A percentile compares a stretch with the other conserved stretches of the same genome.
Conservation (phyloP, 148 eudicot species). For the Polygonum maritimum region DNA sequence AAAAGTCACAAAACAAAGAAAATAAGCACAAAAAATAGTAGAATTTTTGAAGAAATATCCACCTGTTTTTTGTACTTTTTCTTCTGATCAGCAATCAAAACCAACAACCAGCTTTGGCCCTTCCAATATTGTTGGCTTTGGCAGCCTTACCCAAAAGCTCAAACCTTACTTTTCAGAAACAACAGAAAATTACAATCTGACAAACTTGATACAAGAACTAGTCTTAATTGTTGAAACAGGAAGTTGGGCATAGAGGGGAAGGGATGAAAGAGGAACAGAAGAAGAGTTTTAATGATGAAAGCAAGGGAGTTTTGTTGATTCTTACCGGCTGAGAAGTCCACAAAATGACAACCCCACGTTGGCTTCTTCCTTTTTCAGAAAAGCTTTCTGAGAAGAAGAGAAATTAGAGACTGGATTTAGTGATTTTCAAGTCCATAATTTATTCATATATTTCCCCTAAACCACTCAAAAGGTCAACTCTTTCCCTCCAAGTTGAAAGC, state of each 20-base stretch:
- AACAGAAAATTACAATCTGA: neutral
- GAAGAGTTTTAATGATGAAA: neutral
- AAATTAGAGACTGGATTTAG: neutral
- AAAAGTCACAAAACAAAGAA: neutral
- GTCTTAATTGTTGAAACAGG: neutral
- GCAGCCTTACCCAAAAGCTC: neutral
- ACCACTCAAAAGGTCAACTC: slow-evolving; percentile 8
- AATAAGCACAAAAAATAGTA: neutral
- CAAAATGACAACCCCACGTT: slow-evolving; percentile 6
- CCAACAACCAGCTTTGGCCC: neutral
- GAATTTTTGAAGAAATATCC: neutral
- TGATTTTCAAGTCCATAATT: neutral
- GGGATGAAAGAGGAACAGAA: neutral
- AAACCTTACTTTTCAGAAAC: neutral
- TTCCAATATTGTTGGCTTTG: neutral
- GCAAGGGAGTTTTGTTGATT: neutral
- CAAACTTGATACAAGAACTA: neutral
- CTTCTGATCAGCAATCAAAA: slow-evolving; percentile 6
- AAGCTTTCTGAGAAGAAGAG: slow-evolving; percentile 1
- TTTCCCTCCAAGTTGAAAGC: neutral
- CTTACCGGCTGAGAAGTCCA: slow-evolving; percentile 3
- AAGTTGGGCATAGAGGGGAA: neutral
- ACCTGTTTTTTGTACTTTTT: neutral
- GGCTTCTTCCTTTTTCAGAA: neutral
- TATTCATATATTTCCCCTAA: neutral